These are phyloP conservation scores for Lagenidium giganteum DNA, from an alignment of 352 stramenopile genomes.

Conservation along the genomic window DNA sequence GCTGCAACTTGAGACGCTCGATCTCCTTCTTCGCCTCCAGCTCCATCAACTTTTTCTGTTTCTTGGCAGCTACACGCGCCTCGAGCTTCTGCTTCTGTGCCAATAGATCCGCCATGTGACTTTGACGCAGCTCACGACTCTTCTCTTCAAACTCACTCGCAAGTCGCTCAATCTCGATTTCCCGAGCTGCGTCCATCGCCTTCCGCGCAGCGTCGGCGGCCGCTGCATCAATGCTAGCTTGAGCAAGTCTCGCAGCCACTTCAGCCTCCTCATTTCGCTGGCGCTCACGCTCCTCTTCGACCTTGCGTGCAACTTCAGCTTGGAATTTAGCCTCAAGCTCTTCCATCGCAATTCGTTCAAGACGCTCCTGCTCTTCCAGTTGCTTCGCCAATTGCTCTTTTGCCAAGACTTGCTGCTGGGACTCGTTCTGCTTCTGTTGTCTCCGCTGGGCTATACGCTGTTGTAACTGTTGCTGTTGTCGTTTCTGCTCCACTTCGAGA, in stretches of 20 bases:
- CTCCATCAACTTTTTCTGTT: conserved; percentile 69
- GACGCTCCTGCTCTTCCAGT: conserved; percentile 18
- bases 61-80: conserved; percentile 66
- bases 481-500: conserved; percentile 41
- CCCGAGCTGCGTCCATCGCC: conserved; percentile 38
- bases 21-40: conserved; percentile 61
- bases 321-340: conserved; percentile 27
- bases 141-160: conserved; percentile 62
- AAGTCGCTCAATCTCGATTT: conserved; percentile 52
- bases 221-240: conserved; percentile 28
- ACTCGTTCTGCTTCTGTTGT: conserved; percentile 35
- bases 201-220: conserved; percentile 33
- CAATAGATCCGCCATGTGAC: conserved; percentile 45
- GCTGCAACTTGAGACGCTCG: conserved; percentile 40
- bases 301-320: conserved; percentile 21
- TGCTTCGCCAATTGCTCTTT: conserved; percentile 5
- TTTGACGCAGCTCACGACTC: conserved; percentile 41
- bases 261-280: conserved; percentile 46
- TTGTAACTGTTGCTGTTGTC: conserved; percentile 69
- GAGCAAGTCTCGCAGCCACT: conserved; percentile 26
- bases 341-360: conserved; percentile 28
- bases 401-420: conserved; percentile 4
- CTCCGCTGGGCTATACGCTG: conserved; percentile 50
- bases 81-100: conserved; percentile 72
- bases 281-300: conserved; percentile 51